Evolutionary conservation across 306 rosid species (phyloP).

Genomic region (Begonia loranthoides): DNA sequence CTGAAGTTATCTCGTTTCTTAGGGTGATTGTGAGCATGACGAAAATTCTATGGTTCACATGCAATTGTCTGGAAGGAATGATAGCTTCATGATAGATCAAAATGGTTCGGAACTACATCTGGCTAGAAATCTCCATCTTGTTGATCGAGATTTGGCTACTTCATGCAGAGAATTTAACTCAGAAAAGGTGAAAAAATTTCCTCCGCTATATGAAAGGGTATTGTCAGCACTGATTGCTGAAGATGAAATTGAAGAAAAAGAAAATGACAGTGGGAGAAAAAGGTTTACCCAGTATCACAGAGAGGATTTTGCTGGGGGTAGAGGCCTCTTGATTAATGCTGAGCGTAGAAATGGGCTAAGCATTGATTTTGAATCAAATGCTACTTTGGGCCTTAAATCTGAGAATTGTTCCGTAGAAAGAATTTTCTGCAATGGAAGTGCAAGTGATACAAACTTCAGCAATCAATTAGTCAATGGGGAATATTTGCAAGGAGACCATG

Average conservation of each 20-base stretch:
- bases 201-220: constrained; percentile 68
- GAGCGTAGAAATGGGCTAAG: constrained; percentile 19
- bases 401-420: constrained; percentile 19
- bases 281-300: constrained; percentile 20
- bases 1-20: constrained; percentile 18
- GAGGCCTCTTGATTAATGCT: constrained; percentile 18
- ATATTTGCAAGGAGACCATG: constrained; percentile 19
- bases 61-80: constrained; percentile 27
- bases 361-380: constrained; percentile 16
- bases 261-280: constrained; percentile 23
- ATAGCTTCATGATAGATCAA: constrained; percentile 21
- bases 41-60: constrained; percentile 25
- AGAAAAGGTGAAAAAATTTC: constrained; percentile 22
- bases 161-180: constrained; percentile 23
- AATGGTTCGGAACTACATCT: constrained; percentile 16
- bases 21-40: constrained; percentile 28
- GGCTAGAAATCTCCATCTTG: constrained; percentile 17
- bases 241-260: constrained; percentile 44
- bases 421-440: constrained; percentile 39
- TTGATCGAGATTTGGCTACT: constrained; percentile 24
- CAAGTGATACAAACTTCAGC: constrained; percentile 20
- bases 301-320: constrained; percentile 22
- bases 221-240: constrained; percentile 63
- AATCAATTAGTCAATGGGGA: constrained; percentile 17
- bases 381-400: constrained; percentile 16